These are phyloP conservation scores for Skeletonema costatum DNA, from an alignment of 108 stramenopile genomes.

Conservation along the genomic window DNA sequence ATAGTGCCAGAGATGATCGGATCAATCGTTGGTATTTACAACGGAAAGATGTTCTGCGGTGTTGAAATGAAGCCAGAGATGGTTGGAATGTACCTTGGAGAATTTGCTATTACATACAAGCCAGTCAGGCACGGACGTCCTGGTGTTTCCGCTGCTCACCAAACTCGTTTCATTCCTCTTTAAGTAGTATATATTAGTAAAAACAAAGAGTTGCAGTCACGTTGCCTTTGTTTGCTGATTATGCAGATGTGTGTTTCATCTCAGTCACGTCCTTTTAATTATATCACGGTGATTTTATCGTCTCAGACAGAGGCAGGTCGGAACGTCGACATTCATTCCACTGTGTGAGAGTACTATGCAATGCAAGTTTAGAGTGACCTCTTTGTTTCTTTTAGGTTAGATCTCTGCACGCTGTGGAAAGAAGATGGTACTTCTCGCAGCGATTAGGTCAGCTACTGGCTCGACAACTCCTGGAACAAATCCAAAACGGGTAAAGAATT, in stretches of 20 bases:
- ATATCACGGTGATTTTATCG: too few species aligned
- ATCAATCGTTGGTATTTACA: constrained; percentile 98
- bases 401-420: constrained; percentile 24
- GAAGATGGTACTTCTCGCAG: constrained; percentile 66
- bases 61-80: constrained; percentile 99
- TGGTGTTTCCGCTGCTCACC: constrained; percentile 97
- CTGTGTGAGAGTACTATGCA: too few species aligned
- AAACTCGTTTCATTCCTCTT: constrained; percentile 99
- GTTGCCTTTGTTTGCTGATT: not conserved
- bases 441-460: constrained; percentile 59
- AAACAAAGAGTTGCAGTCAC: constrained; percentile 10
- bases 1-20: constrained; percentile 99
- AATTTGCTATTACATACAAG: constrained; percentile 99
- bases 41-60: constrained; percentile 98
- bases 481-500: constrained; percentile 81
- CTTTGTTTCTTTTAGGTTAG: not conserved
- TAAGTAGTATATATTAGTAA: constrained; percentile 54
- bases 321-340: too few species aligned
- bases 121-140: constrained; percentile 97
- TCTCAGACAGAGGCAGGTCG: too few species aligned
- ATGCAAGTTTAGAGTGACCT: not conserved
- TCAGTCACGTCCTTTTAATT: too few species aligned
- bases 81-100: constrained; percentile 99
- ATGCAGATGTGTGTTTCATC: not conserved
- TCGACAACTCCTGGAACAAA: constrained; percentile 76